Percentiles rank a stretch among this genome's conserved stretches.
phyloP scores from a whole-genome alignment of 2,329 filamentous ascomycete species.

The Colletotrichum melonis region DNA sequence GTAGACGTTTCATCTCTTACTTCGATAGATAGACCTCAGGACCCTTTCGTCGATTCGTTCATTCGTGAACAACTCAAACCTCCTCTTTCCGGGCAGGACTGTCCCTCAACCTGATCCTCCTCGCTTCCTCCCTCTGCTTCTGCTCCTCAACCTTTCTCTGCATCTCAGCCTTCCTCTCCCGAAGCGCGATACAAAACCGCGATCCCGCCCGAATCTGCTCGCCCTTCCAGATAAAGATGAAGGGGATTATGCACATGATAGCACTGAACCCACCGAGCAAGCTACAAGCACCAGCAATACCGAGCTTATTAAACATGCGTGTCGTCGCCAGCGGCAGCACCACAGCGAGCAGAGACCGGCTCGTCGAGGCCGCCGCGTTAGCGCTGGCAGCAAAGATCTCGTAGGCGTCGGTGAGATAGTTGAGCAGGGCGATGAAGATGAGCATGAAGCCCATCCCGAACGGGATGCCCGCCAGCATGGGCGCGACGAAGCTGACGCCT shows the following conservation, averaged over 20 bases:
- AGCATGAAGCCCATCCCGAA: constrained; percentile 72
- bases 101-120: neutral
- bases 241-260: constrained; percentile 62
- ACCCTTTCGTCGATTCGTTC: neutral
- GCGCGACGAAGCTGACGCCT: constrained; percentile 62
- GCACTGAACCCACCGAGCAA: constrained; percentile 62
- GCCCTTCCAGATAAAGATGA: constrained; percentile 66
- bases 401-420: constrained; percentile 76
- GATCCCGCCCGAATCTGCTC: constrained; percentile 66
- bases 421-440: constrained; percentile 73
- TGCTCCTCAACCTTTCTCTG: constrained; percentile 52
- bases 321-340: constrained; percentile 67
- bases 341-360: constrained; percentile 36
- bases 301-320: constrained; percentile 60
- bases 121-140: constrained; percentile 40
- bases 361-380: constrained; percentile 37
- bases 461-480: constrained; percentile 69
- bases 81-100: neutral
- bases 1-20: no score
- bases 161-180: constrained; percentile 61
- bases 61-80: neutral
- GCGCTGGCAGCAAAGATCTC: constrained; percentile 64
- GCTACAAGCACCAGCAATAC: constrained; percentile 63
- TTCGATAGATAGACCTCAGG: no score
- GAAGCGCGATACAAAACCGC: constrained; percentile 71